Base-by-base conservation (phyloP, 495 filamentous ascomycete species). In the Xylaria bambusicola region DNA sequence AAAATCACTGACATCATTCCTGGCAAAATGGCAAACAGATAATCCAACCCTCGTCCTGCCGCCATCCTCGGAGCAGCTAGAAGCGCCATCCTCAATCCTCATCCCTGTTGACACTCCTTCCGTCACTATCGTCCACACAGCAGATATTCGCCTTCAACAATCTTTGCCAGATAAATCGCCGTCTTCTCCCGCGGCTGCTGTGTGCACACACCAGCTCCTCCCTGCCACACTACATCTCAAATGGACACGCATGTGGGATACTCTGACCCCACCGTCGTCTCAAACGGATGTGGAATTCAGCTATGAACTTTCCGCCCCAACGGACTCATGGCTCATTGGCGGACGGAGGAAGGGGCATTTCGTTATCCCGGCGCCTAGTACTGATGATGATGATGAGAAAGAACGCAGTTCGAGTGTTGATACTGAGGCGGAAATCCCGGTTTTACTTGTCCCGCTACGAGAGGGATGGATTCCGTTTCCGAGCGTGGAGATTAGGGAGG, bases 31-130 rank as follows among this genome's bases (percentile, higher is more conserved):
- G 78, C 67, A 75, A 33, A 56, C 57, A 51, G 29, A 52, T 42
- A 60, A 81, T 48, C 63, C 75, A 26, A 65, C 62, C 5, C 52
- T 84, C 6, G 35, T 51, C 6, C 49, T 83, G 2, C 38, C 57
- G 24, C 9, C 51, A 33, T 31, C 60, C 9, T 55, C n/a, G n/a
- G n/a, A n/a, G n/a, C n/a, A 53, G 17, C 41, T 55, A 10, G 52
- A 45, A 20, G 64, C 72, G 52, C 52, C 59, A 12, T 75, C 74
- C 15, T 78, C 81, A 10, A 85, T 92, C 54, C 73, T 83, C 5
- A 88, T 92, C 56, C 83, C 88, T 0, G 91, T 98, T 18, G 89
- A 96, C 44, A 83, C 98, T n/a, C 95, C 94, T 0, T 82, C 88
- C 6, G 80, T 97, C 23, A 84, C 89, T 54, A 84, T 97, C 24